These are phyloP conservation scores for Cocos nucifera DNA, from an alignment of 176 grass and related monocot species.

Conservation along the genomic window DNA sequence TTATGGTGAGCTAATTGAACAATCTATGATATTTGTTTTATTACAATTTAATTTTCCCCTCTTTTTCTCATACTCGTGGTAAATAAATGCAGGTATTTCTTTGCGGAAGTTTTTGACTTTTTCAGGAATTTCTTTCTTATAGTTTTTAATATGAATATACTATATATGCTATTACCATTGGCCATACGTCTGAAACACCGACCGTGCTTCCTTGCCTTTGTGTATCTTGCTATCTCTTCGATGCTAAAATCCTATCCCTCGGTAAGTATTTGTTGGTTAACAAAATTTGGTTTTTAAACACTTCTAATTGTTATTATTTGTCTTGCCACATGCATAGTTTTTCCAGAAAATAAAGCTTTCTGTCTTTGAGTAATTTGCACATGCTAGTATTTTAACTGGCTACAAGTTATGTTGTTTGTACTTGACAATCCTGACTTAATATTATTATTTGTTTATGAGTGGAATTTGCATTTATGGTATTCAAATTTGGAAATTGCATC, in stretches of 20 bases:
- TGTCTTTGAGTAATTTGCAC: too few species aligned
- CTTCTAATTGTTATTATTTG: background rate
- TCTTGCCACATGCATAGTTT: too few species aligned
- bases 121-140: constrained; percentile 96
- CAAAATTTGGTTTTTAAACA: constrained; percentile 16
- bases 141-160: constrained; percentile 91
- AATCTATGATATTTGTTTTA: too few species aligned
- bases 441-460: too few species aligned
- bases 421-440: too few species aligned
- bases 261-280: constrained; percentile 41
- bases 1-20: constrained; percentile 47
- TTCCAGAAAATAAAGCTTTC: too few species aligned
- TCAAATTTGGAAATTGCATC: too few species aligned
- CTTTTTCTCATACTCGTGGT: constrained; percentile 21
- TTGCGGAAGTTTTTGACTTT: constrained; percentile 91
- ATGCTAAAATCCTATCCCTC: constrained; percentile 98
- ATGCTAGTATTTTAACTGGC: too few species aligned
- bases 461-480: too few species aligned
- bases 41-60: background rate
- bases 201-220: constrained; percentile 86
- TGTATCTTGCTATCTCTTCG: constrained; percentile 56
- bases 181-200: constrained; percentile 71
- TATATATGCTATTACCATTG: constrained; percentile 88
- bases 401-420: too few species aligned
- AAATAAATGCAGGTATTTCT: constrained; percentile 85